A percentile compares a stretch with the other conserved stretches of the same genome.
Evolutionary conservation across 2,329 filamentous ascomycete species (phyloP).

Genomic region (Colletotrichum brevisporum): DNA sequence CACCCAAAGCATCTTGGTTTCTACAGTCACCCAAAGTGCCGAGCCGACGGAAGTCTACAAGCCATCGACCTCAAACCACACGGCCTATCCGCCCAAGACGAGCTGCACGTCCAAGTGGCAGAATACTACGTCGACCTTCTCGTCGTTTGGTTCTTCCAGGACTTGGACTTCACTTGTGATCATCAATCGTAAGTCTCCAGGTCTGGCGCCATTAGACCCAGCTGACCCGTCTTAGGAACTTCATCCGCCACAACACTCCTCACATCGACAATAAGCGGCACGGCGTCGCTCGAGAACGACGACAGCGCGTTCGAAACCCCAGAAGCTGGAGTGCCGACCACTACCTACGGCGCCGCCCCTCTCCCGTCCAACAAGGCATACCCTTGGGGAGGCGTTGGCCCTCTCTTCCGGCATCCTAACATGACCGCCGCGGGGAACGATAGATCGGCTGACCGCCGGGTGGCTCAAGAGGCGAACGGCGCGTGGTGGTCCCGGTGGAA

Average conservation of each 20-base stretch:
- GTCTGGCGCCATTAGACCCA: too few relatives aligned
- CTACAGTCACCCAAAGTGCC: slow-evolving; percentile 12
- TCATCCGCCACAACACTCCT: slow-evolving; percentile 25
- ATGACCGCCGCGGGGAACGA: slow-evolving; percentile 42
- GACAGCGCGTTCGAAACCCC: background rate
- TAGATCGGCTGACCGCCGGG: background rate
- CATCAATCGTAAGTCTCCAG: slow-evolving; percentile 12
- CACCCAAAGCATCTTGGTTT: slow-evolving; percentile 28
- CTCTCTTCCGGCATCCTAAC: slow-evolving; percentile 53
- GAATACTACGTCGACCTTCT: slow-evolving; percentile 20
- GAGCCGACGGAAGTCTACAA: slow-evolving; percentile 8
- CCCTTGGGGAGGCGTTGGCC: slow-evolving; percentile 54
- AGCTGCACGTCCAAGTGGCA: slow-evolving; percentile 27
- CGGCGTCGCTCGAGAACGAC: background rate
- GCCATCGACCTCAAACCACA: slow-evolving; percentile 9
- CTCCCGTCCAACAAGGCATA: slow-evolving; percentile 51
- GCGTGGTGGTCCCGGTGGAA: slow-evolving; percentile 34
- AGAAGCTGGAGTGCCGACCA: slow-evolving; percentile 15
- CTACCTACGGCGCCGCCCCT: slow-evolving; percentile 32
- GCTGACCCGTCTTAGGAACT: slow-evolving; percentile 16
- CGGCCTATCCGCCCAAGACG: background rate
- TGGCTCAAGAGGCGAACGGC: background rate
- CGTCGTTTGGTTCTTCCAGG: slow-evolving; percentile 1
- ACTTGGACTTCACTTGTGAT: slow-evolving; percentile 2
- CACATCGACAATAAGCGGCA: slow-evolving; percentile 28